Conservation (phyloP, 495 filamentous ascomycete genomes). For the Neurospora hispaniola region DNA sequence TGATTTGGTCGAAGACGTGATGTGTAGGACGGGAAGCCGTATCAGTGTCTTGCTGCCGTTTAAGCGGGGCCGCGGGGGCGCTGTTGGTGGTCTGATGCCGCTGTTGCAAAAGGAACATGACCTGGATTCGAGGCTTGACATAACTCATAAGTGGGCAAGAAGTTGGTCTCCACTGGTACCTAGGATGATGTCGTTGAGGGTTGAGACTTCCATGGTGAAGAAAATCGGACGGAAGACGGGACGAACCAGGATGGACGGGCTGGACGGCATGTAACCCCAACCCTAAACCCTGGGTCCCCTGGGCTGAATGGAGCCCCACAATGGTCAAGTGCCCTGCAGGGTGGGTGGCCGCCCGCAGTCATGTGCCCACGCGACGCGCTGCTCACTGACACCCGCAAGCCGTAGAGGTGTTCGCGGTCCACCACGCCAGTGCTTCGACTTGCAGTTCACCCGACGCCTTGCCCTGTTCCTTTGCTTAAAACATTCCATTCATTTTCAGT, state of each 20-base stretch:
- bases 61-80: background rate
- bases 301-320: background rate
- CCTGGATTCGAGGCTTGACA: background rate
- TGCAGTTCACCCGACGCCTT: too few relatives aligned
- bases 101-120: background rate
- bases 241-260: too few relatives aligned
- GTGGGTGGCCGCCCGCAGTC: background rate
- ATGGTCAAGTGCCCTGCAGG: background rate
- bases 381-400: background rate
- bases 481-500: background rate
- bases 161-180: too few relatives aligned
- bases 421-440: too few relatives aligned
- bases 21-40: too few relatives aligned
- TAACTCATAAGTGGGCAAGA: too few relatives aligned
- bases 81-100: background rate
- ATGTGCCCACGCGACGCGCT: background rate
- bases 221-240: too few relatives aligned
- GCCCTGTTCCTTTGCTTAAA: background rate
- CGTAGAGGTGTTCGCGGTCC: background rate
- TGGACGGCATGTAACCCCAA: background rate
- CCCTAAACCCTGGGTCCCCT: background rate
- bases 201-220: background rate
- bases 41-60: background rate
- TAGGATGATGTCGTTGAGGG: background rate
- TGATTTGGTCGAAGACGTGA: too few relatives aligned